These are phyloP conservation scores for Xylariales sp. DNA, from an alignment of 2,329 filamentous ascomycete genomes.

Conservation along the genomic window DNA sequence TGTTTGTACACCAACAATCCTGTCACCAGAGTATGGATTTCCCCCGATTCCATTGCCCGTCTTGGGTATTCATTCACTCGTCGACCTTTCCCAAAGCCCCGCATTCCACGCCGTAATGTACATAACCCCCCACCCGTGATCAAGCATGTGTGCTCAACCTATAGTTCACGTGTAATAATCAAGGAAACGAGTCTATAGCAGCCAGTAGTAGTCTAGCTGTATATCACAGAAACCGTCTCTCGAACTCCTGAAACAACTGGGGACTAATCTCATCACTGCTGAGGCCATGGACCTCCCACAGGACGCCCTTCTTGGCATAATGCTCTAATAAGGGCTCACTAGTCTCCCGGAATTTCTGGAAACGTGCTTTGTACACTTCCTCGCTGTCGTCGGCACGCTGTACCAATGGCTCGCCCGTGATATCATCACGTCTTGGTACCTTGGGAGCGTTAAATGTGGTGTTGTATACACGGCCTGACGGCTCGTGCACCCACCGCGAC, in stretches of 20 bases:
- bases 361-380: conserved; percentile 83
- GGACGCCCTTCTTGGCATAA: conserved; percentile 83
- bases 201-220: background rate
- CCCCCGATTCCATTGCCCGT: background rate
- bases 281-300: conserved; percentile 88
- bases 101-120: conserved; percentile 20
- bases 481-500: conserved; percentile 92
- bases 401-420: conserved; percentile 87
- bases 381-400: conserved; percentile 88
- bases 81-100: background rate
- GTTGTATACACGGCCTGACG: conserved; percentile 94
- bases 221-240: conserved; percentile 70
- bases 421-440: conserved; percentile 83
- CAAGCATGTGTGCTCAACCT: background rate
- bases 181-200: background rate
- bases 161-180: background rate
- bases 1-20: conserved; percentile 7
- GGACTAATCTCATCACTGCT: conserved; percentile 96
- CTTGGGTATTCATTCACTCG: conserved; percentile 3
- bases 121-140: background rate
- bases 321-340: conserved; percentile 87
- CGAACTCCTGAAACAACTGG: conserved; percentile 86
- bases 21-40: background rate
- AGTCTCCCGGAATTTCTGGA: conserved; percentile 87
- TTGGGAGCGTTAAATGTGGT: conserved; percentile 90